Evolutionary conservation across 495 filamentous ascomycete species (phyloP).

Genomic region (Tirmania nivea): DNA sequence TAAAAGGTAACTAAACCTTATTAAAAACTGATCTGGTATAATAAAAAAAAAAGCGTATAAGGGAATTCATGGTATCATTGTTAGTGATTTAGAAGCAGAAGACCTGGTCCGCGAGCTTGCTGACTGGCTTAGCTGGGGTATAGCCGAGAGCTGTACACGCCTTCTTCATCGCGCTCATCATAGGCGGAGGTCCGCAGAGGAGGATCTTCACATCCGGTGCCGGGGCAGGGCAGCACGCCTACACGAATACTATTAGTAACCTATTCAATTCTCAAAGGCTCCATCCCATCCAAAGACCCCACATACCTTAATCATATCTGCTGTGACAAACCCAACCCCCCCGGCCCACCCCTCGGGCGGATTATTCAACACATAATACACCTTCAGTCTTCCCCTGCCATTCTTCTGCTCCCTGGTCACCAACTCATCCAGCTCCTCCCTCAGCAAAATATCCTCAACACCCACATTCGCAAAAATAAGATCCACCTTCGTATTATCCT

Average conservation of each 20-base stretch:
- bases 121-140: slow-evolving; percentile 75
- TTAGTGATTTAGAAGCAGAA: slow-evolving; percentile 62
- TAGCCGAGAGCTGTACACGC: slow-evolving; percentile 69
- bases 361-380: slow-evolving; percentile 93
- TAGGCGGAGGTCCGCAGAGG: slow-evolving; percentile 89
- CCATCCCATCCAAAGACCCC: neutral
- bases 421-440: slow-evolving; percentile 69
- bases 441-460: slow-evolving; percentile 72
- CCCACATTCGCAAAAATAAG: slow-evolving; percentile 95
- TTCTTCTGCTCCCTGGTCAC: slow-evolving; percentile 33
- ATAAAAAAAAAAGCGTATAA: too few species aligned
- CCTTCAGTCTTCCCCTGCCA: slow-evolving; percentile 31
- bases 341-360: slow-evolving; percentile 77
- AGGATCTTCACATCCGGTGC: slow-evolving; percentile 78
- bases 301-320: slow-evolving; percentile 86
- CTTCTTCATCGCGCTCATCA: slow-evolving; percentile 97
- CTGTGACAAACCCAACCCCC: slow-evolving; percentile 78
- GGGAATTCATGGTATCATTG: too few species aligned
- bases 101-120: slow-evolving; percentile 92
- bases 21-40: too few species aligned
- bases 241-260: neutral
- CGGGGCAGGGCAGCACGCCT: slow-evolving; percentile 65
- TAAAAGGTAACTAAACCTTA: too few species aligned
- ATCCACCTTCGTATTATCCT: slow-evolving; percentile 72
- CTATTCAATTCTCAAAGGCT: too few species aligned